Percentiles rank a stretch among this genome's conserved stretches.
Conservation (phyloP, 331 rosid genomes). For the Arachis monticola region DNA sequence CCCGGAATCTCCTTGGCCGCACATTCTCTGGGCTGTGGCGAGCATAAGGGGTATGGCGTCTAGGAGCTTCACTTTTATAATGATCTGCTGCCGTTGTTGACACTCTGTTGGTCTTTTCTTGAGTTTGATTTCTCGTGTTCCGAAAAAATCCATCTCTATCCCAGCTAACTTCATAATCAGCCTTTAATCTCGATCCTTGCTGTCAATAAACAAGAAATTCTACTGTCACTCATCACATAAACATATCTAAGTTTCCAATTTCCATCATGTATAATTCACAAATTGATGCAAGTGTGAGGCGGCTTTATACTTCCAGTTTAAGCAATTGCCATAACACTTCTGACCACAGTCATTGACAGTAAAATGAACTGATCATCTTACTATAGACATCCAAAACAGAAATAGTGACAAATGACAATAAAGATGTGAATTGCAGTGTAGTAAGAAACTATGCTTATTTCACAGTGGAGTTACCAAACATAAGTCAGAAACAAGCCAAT, state of each 20-base stretch:
- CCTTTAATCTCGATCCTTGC: slow-evolving; percentile 84
- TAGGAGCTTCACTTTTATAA: slow-evolving; percentile 74
- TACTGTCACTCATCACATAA: neutral
- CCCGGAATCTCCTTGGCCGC: slow-evolving; percentile 88
- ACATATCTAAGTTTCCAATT: slow-evolving; percentile 28
- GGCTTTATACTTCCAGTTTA: slow-evolving; percentile 19
- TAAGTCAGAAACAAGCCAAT: slow-evolving; percentile 26
- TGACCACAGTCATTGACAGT: slow-evolving; percentile 3
- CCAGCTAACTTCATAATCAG: slow-evolving; percentile 87
- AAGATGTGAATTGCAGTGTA: slow-evolving; percentile 1
- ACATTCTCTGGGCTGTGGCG: slow-evolving; percentile 62
- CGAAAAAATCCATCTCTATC: slow-evolving; percentile 71
- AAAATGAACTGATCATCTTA: slow-evolving; percentile 15
- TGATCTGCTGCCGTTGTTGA: slow-evolving; percentile 45
- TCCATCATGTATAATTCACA: neutral
- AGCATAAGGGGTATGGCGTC: slow-evolving; percentile 56
- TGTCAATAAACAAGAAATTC: slow-evolving; percentile 45
- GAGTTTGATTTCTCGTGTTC: slow-evolving; percentile 53
- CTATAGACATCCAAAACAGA: slow-evolving; percentile 13
- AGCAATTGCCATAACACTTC: slow-evolving; percentile 6
- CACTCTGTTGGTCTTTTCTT: slow-evolving; percentile 45
- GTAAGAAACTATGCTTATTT: slow-evolving; percentile 3
- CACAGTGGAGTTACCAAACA: slow-evolving; percentile 10
- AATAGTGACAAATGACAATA: neutral
- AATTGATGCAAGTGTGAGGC: neutral